phyloP scores from a whole-genome alignment of 1,139 yeast genomes.

The Scheffersomyces stambukii region DNA sequence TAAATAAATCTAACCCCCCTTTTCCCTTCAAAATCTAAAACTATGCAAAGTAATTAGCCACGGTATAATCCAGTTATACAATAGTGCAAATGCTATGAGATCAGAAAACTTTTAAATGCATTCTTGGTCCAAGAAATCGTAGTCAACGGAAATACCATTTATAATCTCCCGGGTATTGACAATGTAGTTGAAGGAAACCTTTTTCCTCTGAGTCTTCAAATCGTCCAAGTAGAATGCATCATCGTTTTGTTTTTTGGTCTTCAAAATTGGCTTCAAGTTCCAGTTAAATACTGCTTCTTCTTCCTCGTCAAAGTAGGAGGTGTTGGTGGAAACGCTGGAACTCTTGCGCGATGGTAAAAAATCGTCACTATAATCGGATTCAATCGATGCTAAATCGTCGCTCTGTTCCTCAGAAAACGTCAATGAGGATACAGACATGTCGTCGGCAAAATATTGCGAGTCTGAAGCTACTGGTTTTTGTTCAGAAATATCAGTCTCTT shows the following conservation, averaged over 20 bases:
- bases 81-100: no score
- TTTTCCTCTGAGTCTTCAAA: conserved; percentile 14
- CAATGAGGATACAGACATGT: conserved; percentile 7
- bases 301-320: conserved; percentile 6
- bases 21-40: no score
- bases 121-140: conserved; percentile 37
- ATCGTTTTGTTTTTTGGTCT: conserved; percentile 2
- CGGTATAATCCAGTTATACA: background rate
- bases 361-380: conserved; percentile 4
- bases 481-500: background rate
- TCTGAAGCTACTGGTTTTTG: background rate
- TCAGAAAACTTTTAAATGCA: conserved; percentile 6
- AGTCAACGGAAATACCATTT: conserved; percentile 40
- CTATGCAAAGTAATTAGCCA: no score
- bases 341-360: conserved; percentile 6
- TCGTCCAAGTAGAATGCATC: conserved; percentile 1
- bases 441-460: conserved; percentile 2
- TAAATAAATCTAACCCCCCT: no score
- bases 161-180: conserved; percentile 41
- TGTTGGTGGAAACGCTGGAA: conserved; percentile 6
- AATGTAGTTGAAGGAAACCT: conserved; percentile 38
- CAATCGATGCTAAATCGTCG: conserved; percentile 5
- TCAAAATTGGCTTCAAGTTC: conserved; percentile 14
- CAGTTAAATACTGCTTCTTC: conserved; percentile 8
- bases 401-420: background rate